A percentile compares a stretch with the other conserved stretches of the same genome.
These are phyloP conservation scores for Fraxinus paxiana DNA, from an alignment of 305 asterid species.

Conservation along the genomic window DNA sequence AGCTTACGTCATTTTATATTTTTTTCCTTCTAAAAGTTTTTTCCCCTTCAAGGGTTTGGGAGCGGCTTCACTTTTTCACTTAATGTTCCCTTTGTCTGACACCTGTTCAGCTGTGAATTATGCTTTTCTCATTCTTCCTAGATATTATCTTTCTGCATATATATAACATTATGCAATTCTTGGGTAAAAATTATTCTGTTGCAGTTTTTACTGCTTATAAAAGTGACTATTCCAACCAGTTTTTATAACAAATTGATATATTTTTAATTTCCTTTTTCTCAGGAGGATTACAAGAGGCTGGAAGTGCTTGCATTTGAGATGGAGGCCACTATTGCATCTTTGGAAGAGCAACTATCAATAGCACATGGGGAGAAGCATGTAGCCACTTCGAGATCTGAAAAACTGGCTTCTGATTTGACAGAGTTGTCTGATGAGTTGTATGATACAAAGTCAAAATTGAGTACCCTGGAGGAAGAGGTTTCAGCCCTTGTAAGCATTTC, in stretches of 20 bases:
- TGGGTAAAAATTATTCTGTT: not conserved
- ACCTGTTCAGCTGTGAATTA: not conserved
- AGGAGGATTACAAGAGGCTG: constrained; percentile 77
- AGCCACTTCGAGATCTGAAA: constrained; percentile 57
- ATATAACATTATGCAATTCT: not conserved
- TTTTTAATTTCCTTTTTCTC: constrained; percentile 21
- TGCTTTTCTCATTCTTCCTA: constrained; percentile 2
- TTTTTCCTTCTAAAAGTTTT: not conserved
- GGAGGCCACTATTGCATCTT: constrained; percentile 75
- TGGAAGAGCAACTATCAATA: constrained; percentile 61
- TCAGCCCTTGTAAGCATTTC: constrained; percentile 57
- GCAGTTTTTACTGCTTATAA: not conserved
- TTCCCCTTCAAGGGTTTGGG: not conserved
- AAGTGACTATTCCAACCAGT: not conserved
- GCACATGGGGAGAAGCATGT: constrained; percentile 51
- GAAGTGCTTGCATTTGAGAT: constrained; percentile 91
- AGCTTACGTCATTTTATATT: not conserved
- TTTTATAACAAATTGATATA: not conserved
- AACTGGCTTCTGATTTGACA: constrained; percentile 59
- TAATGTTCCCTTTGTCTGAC: not conserved
- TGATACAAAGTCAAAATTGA: constrained; percentile 49
- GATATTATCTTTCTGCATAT: constrained; percentile 2
- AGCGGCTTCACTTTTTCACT: not conserved
- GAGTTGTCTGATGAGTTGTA: constrained; percentile 53
- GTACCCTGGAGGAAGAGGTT: constrained; percentile 57